A percentile compares a stretch with the other conserved stretches of the same genome.
Evolutionary conservation across 805 yeast genomes (phyloP).

Genomic region (Aciculoconidium aculeatum): DNA sequence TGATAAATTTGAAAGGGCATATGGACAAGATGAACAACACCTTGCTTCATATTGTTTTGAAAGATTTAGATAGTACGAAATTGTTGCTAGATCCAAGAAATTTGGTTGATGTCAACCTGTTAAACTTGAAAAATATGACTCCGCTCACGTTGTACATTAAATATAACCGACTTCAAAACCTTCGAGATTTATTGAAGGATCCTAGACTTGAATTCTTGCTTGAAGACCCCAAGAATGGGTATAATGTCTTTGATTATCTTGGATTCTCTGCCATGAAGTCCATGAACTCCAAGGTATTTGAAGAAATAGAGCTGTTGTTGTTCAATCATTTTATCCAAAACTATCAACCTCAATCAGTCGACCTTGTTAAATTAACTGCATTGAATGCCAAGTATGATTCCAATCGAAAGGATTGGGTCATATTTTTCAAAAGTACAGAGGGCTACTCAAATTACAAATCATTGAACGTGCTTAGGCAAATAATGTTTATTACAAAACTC

Average conservation of each 20-base stretch:
- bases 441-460: constrained; percentile 12
- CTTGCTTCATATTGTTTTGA: constrained; percentile 62
- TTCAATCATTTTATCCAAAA: constrained; percentile 15
- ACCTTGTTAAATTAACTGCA: constrained; percentile 19
- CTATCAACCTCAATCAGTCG: constrained; percentile 14
- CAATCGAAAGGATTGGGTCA: constrained; percentile 26
- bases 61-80: constrained; percentile 33
- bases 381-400: constrained; percentile 32
- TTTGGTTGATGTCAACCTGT: constrained; percentile 46
- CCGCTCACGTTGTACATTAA: constrained; percentile 70
- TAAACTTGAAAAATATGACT: constrained; percentile 53
- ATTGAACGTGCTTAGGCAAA: constrained; percentile 16
- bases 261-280: constrained; percentile 28
- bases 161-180: constrained; percentile 59
- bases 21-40: constrained; percentile 71
- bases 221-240: constrained; percentile 29
- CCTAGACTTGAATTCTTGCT: constrained; percentile 34
- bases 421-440: constrained; percentile 15
- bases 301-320: constrained; percentile 18
- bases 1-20: constrained; percentile 54
- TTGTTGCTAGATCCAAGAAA: constrained; percentile 20
- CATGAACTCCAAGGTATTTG: constrained; percentile 14
- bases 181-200: constrained; percentile 45
- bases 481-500: constrained; percentile 20
- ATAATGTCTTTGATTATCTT: constrained; percentile 34